Percentiles rank a stretch among this genome's conserved stretches.
Evolutionary conservation across 2,329 filamentous ascomycete genomes (phyloP).

Genomic region (Botryosphaeria dothidea): DNA sequence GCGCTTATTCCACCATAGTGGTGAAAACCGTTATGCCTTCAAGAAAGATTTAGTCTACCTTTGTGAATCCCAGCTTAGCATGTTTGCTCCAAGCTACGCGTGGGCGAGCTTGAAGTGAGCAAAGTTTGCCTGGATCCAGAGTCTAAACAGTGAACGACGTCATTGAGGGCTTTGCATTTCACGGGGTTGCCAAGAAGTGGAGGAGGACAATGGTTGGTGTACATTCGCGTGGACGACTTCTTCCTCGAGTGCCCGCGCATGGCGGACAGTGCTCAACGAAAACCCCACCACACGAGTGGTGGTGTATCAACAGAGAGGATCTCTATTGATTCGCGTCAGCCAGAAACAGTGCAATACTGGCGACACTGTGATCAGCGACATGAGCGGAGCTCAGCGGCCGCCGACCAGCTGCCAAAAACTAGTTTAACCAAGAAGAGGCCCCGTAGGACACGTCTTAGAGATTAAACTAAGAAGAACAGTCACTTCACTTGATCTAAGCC

Average conservation of each 20-base stretch:
- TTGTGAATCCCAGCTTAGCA: too few relatives aligned
- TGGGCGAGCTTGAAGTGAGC: too few relatives aligned
- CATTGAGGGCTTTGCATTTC: too few relatives aligned
- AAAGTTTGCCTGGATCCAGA: too few relatives aligned
- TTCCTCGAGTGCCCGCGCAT: not conserved
- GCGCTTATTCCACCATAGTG: too few relatives aligned
- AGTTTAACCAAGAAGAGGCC: not conserved
- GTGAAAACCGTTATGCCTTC: too few relatives aligned
- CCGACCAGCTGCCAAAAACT: not conserved
- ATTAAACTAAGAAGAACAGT: slow-evolving; percentile 3
- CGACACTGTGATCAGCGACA: not conserved
- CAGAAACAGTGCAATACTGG: not conserved
- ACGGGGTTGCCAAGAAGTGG: not conserved
- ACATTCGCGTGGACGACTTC: not conserved
- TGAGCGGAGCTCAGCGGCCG: not conserved
- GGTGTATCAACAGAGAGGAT: not conserved
- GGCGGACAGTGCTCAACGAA: not conserved
- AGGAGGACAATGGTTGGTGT: not conserved
- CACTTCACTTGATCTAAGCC: not conserved
- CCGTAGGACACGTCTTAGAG: not conserved
- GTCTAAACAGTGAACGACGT: too few relatives aligned
- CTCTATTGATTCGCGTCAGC: not conserved
- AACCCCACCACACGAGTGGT: not conserved
- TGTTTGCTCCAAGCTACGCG: too few relatives aligned
- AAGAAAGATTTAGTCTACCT: too few relatives aligned